Evolutionary conservation across 2,329 filamentous ascomycete species (phyloP), one percentile per base, ranked within the genome.

Genomic region (Penicillium sp.): DNA sequence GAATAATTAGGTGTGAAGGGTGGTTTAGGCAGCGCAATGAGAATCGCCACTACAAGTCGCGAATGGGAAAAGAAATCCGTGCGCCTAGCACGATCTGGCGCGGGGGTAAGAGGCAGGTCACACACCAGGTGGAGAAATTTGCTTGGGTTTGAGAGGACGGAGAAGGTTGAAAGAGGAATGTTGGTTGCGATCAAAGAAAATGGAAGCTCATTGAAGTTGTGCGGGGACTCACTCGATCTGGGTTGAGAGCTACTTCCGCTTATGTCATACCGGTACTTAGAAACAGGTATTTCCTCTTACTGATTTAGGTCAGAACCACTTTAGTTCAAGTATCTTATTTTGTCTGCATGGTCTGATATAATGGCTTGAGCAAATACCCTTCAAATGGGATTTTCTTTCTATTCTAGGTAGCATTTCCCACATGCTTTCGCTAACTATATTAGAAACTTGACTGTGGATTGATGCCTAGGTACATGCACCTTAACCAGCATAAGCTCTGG

Each of bases 241-340:
- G 31, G 43, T 54, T 40, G 35, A 35, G 40, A 64, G 61, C 61
- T 49, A 37, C 36, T 26, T 55, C 55, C 36, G 63, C 63, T 65
- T 64, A 65, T 64, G 63, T 64, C 61, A 64, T 62, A 31, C 36
- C 42, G 31, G 50, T 48, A 53, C 30, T 35, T 56, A 2, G n/a
- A 44, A 26, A 22, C 6, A 43, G 22, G 52, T 54, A 43, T 12
- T 16, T 16, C 3, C 17, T 4, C 30, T 5, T 22, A 6, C 6
- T 33, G 2, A 22, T 30, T 42, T 6, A 33, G 8, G 6, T 37
- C n/a, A 8, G n/a, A 42, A 36, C 16, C 43, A 55, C 48, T 25
- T 52, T 1, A 14, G 1, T n/a, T 10, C 14, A 43, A 41, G 50
- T 53, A 53, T 22, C 43, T 25, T 28, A 11, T 35, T 40, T 19